Conservation (phyloP, 1,284 basidiomycete species). For the Tylopilus orsonianus region DNA sequence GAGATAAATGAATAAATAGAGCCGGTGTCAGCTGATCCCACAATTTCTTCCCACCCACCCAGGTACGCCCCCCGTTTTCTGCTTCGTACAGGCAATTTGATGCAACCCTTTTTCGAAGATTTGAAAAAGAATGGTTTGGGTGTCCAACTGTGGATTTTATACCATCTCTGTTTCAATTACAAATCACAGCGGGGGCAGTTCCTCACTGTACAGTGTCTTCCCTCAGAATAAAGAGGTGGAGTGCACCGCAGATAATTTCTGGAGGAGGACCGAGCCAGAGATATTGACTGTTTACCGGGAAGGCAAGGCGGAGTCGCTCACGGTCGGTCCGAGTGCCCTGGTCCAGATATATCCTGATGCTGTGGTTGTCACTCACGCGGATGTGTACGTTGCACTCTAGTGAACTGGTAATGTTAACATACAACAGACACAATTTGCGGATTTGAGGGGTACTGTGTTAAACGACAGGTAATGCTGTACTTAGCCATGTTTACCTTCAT, state of each 20-base stretch:
- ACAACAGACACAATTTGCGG: too few relatives aligned
- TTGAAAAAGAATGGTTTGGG: background rate
- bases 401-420: too few relatives aligned
- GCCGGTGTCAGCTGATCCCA: too few relatives aligned
- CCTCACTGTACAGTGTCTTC: background rate
- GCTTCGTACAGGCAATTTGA: background rate
- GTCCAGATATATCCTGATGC: background rate
- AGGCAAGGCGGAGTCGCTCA: background rate
- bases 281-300: background rate
- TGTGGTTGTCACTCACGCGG: background rate
- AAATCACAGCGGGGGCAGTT: background rate
- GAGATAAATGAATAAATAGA: too few relatives aligned
- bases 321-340: conserved; percentile 1
- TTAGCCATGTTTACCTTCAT: too few relatives aligned
- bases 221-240: background rate
- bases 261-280: background rate
- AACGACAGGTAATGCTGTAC: too few relatives aligned
- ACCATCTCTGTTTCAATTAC: background rate
- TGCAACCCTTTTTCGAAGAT: too few relatives aligned
- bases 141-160: conserved; percentile 1
- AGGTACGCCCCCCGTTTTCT: background rate
- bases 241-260: background rate
- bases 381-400: background rate
- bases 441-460: too few relatives aligned
- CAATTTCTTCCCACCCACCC: background rate